These are phyloP conservation scores for Candida verbasci DNA, from an alignment of 805 yeast species.

Conservation along the genomic window DNA sequence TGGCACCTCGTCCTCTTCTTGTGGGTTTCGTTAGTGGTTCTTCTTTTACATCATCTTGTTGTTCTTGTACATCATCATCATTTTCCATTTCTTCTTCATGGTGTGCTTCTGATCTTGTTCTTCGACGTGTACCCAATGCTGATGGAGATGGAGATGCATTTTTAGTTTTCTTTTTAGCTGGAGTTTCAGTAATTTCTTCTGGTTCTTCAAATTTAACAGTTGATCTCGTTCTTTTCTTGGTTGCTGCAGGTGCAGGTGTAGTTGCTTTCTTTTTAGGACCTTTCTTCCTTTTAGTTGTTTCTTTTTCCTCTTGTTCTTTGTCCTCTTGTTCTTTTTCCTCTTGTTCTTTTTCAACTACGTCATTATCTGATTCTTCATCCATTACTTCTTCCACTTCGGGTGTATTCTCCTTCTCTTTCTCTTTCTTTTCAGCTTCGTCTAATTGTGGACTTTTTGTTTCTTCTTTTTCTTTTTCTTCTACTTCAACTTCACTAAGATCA, in stretches of 20 bases:
- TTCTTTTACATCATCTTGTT: slow-evolving; percentile 9
- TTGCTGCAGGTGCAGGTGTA: neutral
- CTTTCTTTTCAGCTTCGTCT: slow-evolving; percentile 2
- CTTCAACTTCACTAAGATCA: slow-evolving; percentile 11
- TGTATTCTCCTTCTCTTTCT: neutral
- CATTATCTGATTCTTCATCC: slow-evolving; percentile 2
- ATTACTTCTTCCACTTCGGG: no score
- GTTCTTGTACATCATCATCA: slow-evolving; percentile 2
- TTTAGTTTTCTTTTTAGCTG: slow-evolving; percentile 6
- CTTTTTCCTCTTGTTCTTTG: slow-evolving; percentile 3
- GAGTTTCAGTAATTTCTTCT: neutral
- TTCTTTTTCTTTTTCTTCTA: slow-evolving; percentile 7
- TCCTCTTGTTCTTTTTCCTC: slow-evolving; percentile 15
- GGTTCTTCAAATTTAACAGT: slow-evolving; percentile 8
- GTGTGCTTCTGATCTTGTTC: slow-evolving; percentile 8
- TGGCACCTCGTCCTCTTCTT: slow-evolving; percentile 8
- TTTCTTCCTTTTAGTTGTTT: neutral
- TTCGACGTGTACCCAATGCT: slow-evolving; percentile 4
- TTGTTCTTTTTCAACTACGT: slow-evolving; percentile 10
- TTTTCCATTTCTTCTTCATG: slow-evolving; percentile 3
- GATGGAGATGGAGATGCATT: slow-evolving; percentile 1
- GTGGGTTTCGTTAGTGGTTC: slow-evolving; percentile 7
- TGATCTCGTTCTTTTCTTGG: slow-evolving; percentile 10
- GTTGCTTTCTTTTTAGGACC: neutral
- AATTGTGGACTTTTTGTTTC: slow-evolving; percentile 9